Conservation (phyloP, 1,284 basidiomycete genomes). For the Mycena sp. region DNA sequence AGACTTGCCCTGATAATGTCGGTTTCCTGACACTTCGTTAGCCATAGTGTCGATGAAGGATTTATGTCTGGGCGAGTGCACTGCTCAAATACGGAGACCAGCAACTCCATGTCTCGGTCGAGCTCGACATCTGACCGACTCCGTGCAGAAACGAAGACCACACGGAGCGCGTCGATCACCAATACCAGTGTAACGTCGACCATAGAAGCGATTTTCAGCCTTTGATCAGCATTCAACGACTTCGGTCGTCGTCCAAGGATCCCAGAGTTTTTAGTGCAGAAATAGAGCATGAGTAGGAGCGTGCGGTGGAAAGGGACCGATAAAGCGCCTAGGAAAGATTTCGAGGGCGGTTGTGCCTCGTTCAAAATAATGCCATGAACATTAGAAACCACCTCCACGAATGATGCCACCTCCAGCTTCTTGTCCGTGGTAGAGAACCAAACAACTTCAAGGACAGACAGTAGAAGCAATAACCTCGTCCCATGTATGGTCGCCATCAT, state of each 20-base stretch:
- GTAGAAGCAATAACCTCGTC: conserved; percentile 77
- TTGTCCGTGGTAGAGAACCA: conserved; percentile 77
- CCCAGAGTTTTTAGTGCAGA: conserved; percentile 73
- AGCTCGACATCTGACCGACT: conserved; percentile 65
- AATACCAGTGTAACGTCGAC: conserved; percentile 73
- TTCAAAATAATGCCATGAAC: conserved; percentile 77
- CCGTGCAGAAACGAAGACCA: conserved; percentile 73
- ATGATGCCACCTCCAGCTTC: conserved; percentile 62
- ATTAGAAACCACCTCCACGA: conserved; percentile 70
- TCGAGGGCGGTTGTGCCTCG: conserved; percentile 77
- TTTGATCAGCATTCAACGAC: conserved; percentile 65
- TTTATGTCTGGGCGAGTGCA: conserved; percentile 75
- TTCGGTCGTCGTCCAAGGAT: conserved; percentile 59
- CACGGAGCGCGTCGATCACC: conserved; percentile 75
- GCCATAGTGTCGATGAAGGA: conserved; percentile 75
- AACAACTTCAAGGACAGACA: conserved; percentile 79
- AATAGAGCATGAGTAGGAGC: conserved; percentile 84
- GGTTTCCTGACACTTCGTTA: conserved; percentile 83
- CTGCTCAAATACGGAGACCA: conserved; percentile 86
- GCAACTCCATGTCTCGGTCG: conserved; percentile 82
- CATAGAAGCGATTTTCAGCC: conserved; percentile 63
- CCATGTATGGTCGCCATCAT: conserved; percentile 88
- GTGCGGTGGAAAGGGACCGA: conserved; percentile 82
- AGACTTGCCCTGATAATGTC: conserved; percentile 83
- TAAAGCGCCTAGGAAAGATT: conserved; percentile 76